Base-by-base conservation (phyloP, 768 basidiomycete genomes). In the Phaeotremella fagi region DNA sequence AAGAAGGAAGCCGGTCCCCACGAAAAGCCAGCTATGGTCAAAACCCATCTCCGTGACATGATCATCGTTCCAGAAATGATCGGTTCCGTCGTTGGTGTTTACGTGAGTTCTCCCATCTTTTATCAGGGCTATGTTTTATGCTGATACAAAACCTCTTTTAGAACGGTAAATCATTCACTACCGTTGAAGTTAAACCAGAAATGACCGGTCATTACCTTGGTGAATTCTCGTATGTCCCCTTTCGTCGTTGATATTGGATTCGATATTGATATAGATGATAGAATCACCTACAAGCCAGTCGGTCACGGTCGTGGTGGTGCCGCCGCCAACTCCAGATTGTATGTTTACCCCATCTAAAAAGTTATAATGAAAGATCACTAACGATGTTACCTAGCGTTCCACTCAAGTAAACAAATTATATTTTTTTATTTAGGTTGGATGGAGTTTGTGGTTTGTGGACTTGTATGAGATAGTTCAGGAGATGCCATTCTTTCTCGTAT, bases 21-120 rank as follows among this genome's bases (percentile, higher is more conserved):
- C 79, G 92, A 98, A 80, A 98, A 99, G 82, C 95, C 95, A 55
- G 82, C 90, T 48, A 88, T 91, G 66, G 94, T 99, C 73, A 99
- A 98, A 83, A 99, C 95, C 53, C 95, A 99, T 78, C 82, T 99
- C 68, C 90, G 95, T 71, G 86, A 98, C 79, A 98, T 99, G 95
- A 94, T 98, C 78, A 86, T 99, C 78, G 95, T 99, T 55, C 95
- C 95, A 45, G 95, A 99, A 81, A 98, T 99, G 95, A 97, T 99
- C 77, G 95, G 95, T 58, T 86, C 84, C 70, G 89, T 98, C 63
- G 85, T 97, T 60, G 95, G 95, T 59, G 94, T 98, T 75, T 98
- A 99, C 85, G 71, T 72, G 64, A 57, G 71, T 70, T 16, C 12
- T 33, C 4, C 46, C 38, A 31, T 29, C 12, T 43, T 15, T 6